These are phyloP conservation scores for Hanseniaspora taiwanica DNA, from an alignment of 805 yeast genomes.

Conservation along the genomic window DNA sequence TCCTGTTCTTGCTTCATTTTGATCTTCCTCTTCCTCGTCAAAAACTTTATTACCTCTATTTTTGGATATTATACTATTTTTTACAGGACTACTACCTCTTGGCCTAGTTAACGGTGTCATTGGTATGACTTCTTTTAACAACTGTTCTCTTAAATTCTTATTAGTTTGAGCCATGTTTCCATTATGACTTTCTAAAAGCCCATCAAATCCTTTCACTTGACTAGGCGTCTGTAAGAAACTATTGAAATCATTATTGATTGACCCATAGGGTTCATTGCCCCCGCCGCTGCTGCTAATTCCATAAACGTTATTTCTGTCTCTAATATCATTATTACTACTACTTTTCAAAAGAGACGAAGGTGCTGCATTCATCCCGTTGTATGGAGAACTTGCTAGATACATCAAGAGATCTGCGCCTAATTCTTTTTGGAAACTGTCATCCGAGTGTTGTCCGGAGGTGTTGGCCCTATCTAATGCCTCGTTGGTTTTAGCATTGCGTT, in stretches of 20 bases:
- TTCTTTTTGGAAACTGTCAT: conserved; percentile 12
- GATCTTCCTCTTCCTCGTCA: not conserved
- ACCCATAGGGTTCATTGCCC: too few species aligned
- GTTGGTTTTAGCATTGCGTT: too few species aligned
- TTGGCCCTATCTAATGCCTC: too few species aligned
- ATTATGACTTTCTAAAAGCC: not conserved
- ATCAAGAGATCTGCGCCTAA: conserved; percentile 24
- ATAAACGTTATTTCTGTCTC: too few species aligned
- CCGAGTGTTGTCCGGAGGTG: not conserved
- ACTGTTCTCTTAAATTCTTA: not conserved
- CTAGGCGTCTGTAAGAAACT: not conserved
- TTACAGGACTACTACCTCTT: not conserved
- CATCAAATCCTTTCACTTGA: too few species aligned
- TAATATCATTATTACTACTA: not conserved
- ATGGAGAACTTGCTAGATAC: conserved; percentile 25
- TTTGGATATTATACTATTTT: not conserved
- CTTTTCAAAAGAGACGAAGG: not conserved
- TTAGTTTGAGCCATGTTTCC: not conserved
- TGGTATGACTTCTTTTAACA: conserved; percentile 1
- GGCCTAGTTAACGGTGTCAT: not conserved
- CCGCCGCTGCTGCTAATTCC: too few species aligned
- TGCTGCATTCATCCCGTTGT: conserved; percentile 6
- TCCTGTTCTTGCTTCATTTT: not conserved
- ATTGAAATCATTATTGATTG: too few species aligned
- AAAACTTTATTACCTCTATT: not conserved